Conservation (phyloP, 768 basidiomycete genomes). For the Podaxis sp. region DNA sequence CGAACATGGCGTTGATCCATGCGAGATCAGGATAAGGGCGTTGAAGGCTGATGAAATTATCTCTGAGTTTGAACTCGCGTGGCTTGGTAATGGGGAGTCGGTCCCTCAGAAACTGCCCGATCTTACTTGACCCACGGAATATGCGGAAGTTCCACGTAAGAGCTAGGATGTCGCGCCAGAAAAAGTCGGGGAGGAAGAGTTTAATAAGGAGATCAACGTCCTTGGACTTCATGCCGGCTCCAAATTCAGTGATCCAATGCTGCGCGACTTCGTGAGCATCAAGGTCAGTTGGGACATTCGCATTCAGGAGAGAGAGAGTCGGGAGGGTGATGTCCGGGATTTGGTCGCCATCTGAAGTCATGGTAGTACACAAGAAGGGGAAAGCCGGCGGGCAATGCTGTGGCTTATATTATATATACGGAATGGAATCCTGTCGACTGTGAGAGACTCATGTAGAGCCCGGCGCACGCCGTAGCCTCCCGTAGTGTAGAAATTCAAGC, state of each 20-base stretch:
- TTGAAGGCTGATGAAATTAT: slow-evolving; percentile 27
- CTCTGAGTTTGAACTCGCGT: slow-evolving; percentile 29
- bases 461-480: too few relatives aligned
- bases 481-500: too few relatives aligned
- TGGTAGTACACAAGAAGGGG: not conserved
- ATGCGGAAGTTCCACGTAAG: slow-evolving; percentile 58
- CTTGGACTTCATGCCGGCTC: slow-evolving; percentile 14
- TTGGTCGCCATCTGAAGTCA: not conserved
- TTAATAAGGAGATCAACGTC: slow-evolving; percentile 18
- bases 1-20: slow-evolving; percentile 49
- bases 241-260: slow-evolving; percentile 29
- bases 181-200: slow-evolving; percentile 23
- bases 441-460: too few relatives aligned
- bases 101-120: slow-evolving; percentile 38
- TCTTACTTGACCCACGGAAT: slow-evolving; percentile 34
- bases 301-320: slow-evolving; percentile 27
- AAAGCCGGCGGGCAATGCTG: not conserved
- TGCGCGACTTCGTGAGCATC: slow-evolving; percentile 23
- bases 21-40: slow-evolving; percentile 43
- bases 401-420: not conserved
- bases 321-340: slow-evolving; percentile 23
- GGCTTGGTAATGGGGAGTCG: slow-evolving; percentile 31
- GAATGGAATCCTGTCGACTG: not conserved
- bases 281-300: slow-evolving; percentile 21
- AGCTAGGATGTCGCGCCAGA: slow-evolving; percentile 53